Base-by-base conservation (phyloP, 495 filamentous ascomycete genomes). In the Coniosporium apollinis region DNA sequence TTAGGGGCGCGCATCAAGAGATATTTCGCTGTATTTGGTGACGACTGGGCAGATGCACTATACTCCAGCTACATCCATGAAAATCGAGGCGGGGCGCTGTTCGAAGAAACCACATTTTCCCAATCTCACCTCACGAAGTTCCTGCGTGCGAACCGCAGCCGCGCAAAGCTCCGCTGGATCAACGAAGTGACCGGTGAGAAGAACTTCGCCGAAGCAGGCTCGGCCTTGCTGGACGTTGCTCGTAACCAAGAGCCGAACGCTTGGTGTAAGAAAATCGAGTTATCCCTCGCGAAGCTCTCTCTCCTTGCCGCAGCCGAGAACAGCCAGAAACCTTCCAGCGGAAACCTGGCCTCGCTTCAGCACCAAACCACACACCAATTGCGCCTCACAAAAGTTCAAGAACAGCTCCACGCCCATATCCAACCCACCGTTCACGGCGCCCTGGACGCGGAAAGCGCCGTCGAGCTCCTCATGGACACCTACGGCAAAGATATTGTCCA, bases 251-350 rank as follows among this genome's bases (percentile, higher is more conserved):
- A 94, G 48, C 66, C 69, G 28, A 73, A 83, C 33, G 51, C 87
- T 7, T 94, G 85, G 85, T 79, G 67, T 54, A 82, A 87, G 54
- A 89, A 89, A 51, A 77, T 91, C 22, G 74, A 94, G 51, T 60
- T 94, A n/a, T 86, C 82, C 30, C 63, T 96, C 15, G 74, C 79
- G 8, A 94, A 92, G 55, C 60, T 97, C 6, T 69, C 80, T 10
- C 65, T 76, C 38, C 51, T 94, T 39, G 79, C 79, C 19, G 73
- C 60, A 15, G 48, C 49, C 35, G 56, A 64, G 58, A 58, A 36
- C 46, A 47, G 7, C 44, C 51, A 30, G 36, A n/a, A 36, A 14
- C 44, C 49, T 33, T 33, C 49, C 17, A 34, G 46, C 15, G 21
- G 38, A 37, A 46, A 51, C 13, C 10, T 29, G 11, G 4, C n/a